A percentile compares a stretch with the other conserved stretches of the same genome.
Evolutionary conservation across 352 stramenopile genomes (phyloP).

Genomic region (Globisporangium emineosum): DNA sequence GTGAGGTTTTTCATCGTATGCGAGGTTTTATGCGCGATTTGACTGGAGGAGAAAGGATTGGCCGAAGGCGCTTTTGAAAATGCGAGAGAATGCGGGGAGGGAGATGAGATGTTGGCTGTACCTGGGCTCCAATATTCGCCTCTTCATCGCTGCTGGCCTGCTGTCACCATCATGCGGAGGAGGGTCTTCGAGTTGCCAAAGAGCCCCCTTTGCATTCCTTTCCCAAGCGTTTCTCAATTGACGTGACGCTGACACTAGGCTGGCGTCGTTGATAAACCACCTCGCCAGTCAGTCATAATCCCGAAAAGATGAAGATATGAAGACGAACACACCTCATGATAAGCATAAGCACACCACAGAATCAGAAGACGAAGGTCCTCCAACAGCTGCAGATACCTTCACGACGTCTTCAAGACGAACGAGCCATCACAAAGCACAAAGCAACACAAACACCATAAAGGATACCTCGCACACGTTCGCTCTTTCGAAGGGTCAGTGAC

Average conservation of each 20-base stretch:
- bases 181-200: not conserved
- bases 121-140: not conserved
- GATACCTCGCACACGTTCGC: not conserved
- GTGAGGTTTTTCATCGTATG: conserved; percentile 1
- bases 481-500: conserved; percentile 5
- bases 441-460: too few relatives aligned
- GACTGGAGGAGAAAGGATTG: conserved; percentile 7
- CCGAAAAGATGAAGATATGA: too few relatives aligned
- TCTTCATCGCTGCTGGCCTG: too few relatives aligned
- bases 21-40: conserved; percentile 8
- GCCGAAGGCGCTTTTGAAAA: not conserved
- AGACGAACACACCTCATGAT: too few relatives aligned
- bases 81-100: not conserved
- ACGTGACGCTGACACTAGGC: not conserved
- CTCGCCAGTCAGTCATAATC: too few relatives aligned
- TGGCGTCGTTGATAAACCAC: not conserved
- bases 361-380: too few relatives aligned
- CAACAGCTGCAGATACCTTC: too few relatives aligned
- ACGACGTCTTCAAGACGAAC: not conserved
- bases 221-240: not conserved
- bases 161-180: too few relatives aligned
- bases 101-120: not conserved
- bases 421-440: not conserved
- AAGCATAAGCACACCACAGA: too few relatives aligned
- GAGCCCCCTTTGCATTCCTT: not conserved